Evolutionary conservation across 306 rosid genomes (phyloP), one percentile per base, ranked within the genome.

Genomic region (Amphicarpaea edgeworthii): DNA sequence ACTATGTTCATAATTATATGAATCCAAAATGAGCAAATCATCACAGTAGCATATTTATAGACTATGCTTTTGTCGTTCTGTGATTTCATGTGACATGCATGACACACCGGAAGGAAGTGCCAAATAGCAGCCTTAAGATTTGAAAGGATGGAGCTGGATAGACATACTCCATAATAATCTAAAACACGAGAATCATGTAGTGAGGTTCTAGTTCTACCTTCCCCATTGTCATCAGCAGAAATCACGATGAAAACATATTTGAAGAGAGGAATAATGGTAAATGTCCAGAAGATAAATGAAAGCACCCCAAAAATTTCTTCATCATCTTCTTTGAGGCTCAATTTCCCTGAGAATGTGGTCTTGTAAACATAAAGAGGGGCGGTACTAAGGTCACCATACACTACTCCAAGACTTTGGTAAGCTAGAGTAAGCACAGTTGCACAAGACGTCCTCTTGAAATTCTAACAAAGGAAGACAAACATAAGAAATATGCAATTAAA

Each of bases 371-470:
- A 90, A 2, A 90, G 93, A 40, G 96, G 93, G 46, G 93, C 88
- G 42, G 88, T 90, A 41, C 96, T 86, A 63, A 90, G 87, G 80
- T 90, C 93, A 6, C 96, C 96, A 54, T 90, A 90, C n/a, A 90
- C 93, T 46, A 88, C 91, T 80, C 96, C 96, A 50, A 90, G 87
- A 80, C 96, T 90, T 76, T 90, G 96, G 75, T 90, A 90, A 45
- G 91, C 93, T 71, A 90, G 75, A 53, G 83, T 78, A 16, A 88
- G 86, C 87, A 90, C 83, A 45, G 87, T 83, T 57, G 86, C 66
- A 16, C 72, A 70, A 16, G 89, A 85, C n/a, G 70, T 77, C 53
- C 77, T 84, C 87, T 83, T 85, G 83, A 81, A 66, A 71, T 79
- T 76, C 95, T 86, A 86, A 83, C 73, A 40, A 79, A 58, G 37